Conservation (phyloP, 495 filamentous ascomycete species). For the Viridothelium virens region DNA sequence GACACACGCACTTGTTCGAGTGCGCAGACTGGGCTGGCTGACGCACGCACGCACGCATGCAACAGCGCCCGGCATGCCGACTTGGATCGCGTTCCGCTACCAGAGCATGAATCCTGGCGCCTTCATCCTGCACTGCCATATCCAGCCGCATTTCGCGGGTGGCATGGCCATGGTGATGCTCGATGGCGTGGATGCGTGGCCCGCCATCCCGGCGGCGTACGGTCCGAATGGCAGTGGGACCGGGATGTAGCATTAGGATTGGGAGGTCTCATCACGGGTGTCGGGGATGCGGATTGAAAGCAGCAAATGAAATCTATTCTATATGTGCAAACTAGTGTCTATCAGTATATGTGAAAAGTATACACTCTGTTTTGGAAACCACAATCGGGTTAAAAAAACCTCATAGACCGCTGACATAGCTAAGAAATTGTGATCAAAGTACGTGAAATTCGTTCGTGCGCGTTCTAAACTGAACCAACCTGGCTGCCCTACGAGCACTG, state of each 20-base stretch:
- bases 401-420: background rate
- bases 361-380: too few species aligned
- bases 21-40: background rate
- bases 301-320: background rate
- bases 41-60: background rate
- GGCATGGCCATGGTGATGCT: conserved; percentile 51
- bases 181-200: conserved; percentile 54
- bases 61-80: conserved; percentile 24
- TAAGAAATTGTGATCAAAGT: conserved; percentile 7
- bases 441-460: conserved; percentile 3
- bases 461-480: background rate
- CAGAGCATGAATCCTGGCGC: conserved; percentile 52
- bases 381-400: too few species aligned
- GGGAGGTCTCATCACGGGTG: conserved; percentile 1
- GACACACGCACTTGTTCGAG: background rate
- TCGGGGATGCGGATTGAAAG: background rate
- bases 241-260: conserved; percentile 2
- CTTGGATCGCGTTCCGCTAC: conserved; percentile 51
- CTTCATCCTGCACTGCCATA: conserved; percentile 55
- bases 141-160: conserved; percentile 49
- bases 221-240: conserved; percentile 4
- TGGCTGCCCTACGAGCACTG: conserved; percentile 1
- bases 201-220: conserved; percentile 20
- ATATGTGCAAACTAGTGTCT: background rate
- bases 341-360: background rate